A percentile compares a stretch with the other conserved stretches of the same genome.
Conservation (phyloP, 1,284 basidiomycete genomes). For the Puccinia triticina region DNA sequence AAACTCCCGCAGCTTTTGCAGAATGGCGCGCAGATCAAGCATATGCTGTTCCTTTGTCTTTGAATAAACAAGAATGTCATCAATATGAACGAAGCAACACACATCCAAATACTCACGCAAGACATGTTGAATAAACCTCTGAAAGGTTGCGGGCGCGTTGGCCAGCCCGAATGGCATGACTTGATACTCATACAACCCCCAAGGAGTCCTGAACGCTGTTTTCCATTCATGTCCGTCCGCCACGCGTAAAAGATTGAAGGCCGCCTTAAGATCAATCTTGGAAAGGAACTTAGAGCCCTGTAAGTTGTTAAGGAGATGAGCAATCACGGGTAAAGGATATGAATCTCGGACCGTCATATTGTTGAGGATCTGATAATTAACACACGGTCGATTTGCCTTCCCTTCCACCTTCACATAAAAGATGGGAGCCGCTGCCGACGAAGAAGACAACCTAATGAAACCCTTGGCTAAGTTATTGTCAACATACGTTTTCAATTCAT, state of each 20-base stretch:
- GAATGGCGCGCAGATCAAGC: background rate
- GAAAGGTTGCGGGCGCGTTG: constrained; percentile 60
- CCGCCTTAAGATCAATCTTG: constrained; percentile 58
- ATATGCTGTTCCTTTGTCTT: constrained; percentile 60
- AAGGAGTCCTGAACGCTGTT: constrained; percentile 6
- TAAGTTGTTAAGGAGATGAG: background rate
- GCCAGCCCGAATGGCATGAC: constrained; percentile 62
- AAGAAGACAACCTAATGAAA: constrained; percentile 38
- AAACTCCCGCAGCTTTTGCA: background rate
- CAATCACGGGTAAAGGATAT: constrained; percentile 33
- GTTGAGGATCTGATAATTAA: constrained; percentile 53
- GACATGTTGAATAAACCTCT: constrained; percentile 19
- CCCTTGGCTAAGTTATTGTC: constrained; percentile 8
- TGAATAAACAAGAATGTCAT: constrained; percentile 62
- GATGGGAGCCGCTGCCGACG: constrained; percentile 32
- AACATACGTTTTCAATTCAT: background rate
- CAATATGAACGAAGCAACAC: constrained; percentile 55
- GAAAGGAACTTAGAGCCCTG: constrained; percentile 12
- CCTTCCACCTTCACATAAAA: constrained; percentile 53
- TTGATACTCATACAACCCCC: constrained; percentile 61
- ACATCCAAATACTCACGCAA: constrained; percentile 57
- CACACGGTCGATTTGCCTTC: constrained; percentile 52
- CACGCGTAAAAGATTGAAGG: constrained; percentile 59
- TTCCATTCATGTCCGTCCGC: constrained; percentile 11
- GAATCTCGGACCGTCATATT: constrained; percentile 52